Evolutionary conservation across 1,139 yeast species (phyloP).

Genomic region (Pichia sp.): DNA sequence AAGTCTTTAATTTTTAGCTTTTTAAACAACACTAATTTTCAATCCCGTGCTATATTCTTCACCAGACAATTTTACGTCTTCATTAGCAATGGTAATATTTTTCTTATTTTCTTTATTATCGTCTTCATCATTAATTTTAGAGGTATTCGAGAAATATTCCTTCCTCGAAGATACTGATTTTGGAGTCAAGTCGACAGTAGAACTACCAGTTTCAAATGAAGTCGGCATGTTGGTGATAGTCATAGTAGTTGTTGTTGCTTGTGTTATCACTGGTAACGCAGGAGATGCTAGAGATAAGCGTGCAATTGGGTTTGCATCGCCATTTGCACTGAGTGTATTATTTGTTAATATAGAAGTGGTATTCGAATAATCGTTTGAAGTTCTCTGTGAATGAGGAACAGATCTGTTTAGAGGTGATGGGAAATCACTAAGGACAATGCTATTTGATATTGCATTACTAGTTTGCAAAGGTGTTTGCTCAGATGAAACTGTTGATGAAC

Average conservation of each 20-base stretch:
- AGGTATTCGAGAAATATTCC: constrained; percentile 6
- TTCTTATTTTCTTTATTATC: constrained; percentile 1
- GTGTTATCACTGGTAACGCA: constrained; percentile 31
- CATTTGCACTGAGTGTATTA: constrained; percentile 11
- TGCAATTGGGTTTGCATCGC: constrained; percentile 22
- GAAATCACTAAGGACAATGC: constrained; percentile 2
- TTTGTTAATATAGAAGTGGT: constrained; percentile 10
- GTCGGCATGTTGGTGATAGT: constrained; percentile 10
- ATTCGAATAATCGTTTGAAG: constrained; percentile 13
- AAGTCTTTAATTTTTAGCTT: too few species aligned
- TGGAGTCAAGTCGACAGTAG: constrained; percentile 1
- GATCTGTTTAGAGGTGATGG: constrained; percentile 6
- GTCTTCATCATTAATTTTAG: constrained; percentile 5
- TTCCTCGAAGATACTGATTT: not conserved
- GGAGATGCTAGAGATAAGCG: constrained; percentile 28
- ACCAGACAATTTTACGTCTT: constrained; percentile 1
- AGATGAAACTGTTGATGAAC: not conserved
- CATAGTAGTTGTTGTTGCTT: constrained; percentile 29
- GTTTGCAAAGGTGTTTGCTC: not conserved
- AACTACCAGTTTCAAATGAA: constrained; percentile 7
- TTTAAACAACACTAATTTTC: constrained; percentile 14
- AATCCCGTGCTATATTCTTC: constrained; percentile 12
- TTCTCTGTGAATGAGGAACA: constrained; percentile 11
- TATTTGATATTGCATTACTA: not conserved
- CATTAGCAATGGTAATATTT: not conserved